Base-by-base conservation (phyloP, 1,139 yeast species). In the Hemisphaericaspora subhashii region DNA sequence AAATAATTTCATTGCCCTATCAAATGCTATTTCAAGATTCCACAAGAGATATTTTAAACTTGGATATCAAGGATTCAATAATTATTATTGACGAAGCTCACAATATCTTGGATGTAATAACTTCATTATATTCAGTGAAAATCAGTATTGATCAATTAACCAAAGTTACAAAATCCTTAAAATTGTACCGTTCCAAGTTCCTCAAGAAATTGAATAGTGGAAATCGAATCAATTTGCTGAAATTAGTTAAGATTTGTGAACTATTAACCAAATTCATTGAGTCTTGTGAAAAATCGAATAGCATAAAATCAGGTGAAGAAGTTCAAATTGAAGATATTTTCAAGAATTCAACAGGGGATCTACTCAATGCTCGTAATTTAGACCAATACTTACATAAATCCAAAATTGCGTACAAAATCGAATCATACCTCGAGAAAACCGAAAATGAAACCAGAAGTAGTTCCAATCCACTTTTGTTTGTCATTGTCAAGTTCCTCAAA, bases 1-100 rank as follows among this genome's bases (percentile, higher is more conserved):
- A 90, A 53, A 77, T 90, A 0, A 68, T 90, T 2, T 83, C 96
- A 0, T 62, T 92, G 31, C 98, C 98, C 0, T 90, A 90, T 52
- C 97, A 89, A 52, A 68, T 88, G 53, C 58, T 92, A 10, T 60
- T 90, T 1, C 86, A 85, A 37, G 75, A 72, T 27, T 67, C 77
- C 3, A 74, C 95, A 0, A 68, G 97, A 50, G 68, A 72, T 3
- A 66, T 81, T 0, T 59, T 88, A 35, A 78, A 80, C 1, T 57
- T 90, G 5, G 72, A 81, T 35, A 55, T 90, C 12, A 72, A 74
- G 37, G 74, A 80, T 43, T 73, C 92, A 0, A 75, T 90, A 5
- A 77, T 92, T 1, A 76, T 92, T 3, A 83, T 90, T 27, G 98
- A 90, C 56, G 98, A 90, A 55, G 98, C 98, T 0, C 98, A 90